Conservation (phyloP, 2,329 filamentous ascomycete species). For the Zymoseptoria crescenta region DNA sequence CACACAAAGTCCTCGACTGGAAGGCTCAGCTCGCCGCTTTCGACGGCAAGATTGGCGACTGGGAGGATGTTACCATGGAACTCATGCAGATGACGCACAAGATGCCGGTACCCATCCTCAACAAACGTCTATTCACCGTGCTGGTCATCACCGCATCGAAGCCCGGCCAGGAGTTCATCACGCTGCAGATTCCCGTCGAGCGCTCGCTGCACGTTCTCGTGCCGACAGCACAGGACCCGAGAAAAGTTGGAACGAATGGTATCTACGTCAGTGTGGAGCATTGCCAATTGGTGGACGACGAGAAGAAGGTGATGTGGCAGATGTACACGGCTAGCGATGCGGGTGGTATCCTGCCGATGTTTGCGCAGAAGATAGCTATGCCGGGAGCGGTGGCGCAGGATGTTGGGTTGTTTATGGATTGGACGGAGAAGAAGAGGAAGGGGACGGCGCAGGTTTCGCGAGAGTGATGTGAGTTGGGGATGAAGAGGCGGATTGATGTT, state of each 20-base stretch:
- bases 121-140: constrained; percentile 58
- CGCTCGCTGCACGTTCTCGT: constrained; percentile 5
- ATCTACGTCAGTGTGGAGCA: constrained; percentile 60
- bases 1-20: constrained; percentile 39
- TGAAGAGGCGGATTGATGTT: not conserved
- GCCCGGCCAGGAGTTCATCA: constrained; percentile 23
- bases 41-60: constrained; percentile 8
- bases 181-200: constrained; percentile 34
- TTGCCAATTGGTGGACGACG: constrained; percentile 39
- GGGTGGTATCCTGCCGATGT: constrained; percentile 56
- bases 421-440: constrained; percentile 36
- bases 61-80: constrained; percentile 32
- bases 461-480: not conserved
- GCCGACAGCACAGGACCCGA: constrained; percentile 4
- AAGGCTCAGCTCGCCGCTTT: constrained; percentile 18
- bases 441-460: constrained; percentile 1
- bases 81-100: constrained; percentile 61
- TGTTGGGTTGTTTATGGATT: constrained; percentile 59
- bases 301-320: constrained; percentile 56
- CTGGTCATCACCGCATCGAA: constrained; percentile 50
- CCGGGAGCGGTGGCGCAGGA: constrained; percentile 61
- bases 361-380: constrained; percentile 57
- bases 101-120: constrained; percentile 49
- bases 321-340: constrained; percentile 73
- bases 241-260: constrained; percentile 36